Percentiles rank a stretch among this genome's conserved stretches.
phyloP scores from a whole-genome alignment of 163 green algal species.

The Scenedesmus sp. region DNA sequence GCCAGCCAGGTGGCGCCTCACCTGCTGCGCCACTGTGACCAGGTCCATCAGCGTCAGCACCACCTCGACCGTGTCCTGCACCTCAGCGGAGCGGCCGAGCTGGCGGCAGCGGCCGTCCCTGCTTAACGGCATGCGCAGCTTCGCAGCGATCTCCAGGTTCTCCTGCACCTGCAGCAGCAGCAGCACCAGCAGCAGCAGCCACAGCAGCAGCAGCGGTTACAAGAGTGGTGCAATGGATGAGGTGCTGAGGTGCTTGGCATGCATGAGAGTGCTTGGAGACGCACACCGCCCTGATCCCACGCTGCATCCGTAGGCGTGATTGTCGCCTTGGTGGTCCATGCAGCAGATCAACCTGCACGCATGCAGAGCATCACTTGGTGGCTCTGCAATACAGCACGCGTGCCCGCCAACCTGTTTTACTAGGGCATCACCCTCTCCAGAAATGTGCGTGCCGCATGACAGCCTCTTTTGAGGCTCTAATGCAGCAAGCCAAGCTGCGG shows the following conservation, averaged over 20 bases:
- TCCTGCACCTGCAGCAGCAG: slow-evolving; percentile 64
- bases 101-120: not conserved
- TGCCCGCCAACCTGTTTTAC: too few species aligned
- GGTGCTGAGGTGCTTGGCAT: not conserved
- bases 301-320: too few species aligned
- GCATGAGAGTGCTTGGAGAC: too few species aligned
- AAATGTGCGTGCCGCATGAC: too few species aligned
- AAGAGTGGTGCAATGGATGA: not conserved
- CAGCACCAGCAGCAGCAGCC: slow-evolving; percentile 10
- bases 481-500: slow-evolving; percentile 1
- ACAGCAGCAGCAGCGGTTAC: not conserved
- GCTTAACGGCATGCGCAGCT: slow-evolving; percentile 40
- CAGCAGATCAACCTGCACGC: not conserved
- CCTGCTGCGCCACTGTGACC: slow-evolving; percentile 51
- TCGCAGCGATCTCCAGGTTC: slow-evolving; percentile 56
- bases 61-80: not conserved
- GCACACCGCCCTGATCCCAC: too few species aligned
- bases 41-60: slow-evolving; percentile 43
- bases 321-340: too few species aligned
- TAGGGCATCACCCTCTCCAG: too few species aligned
- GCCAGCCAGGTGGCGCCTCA: too few species aligned
- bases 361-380: too few species aligned
- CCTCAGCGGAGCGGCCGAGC: not conserved
- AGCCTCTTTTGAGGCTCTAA: not conserved
- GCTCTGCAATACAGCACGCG: too few species aligned